These are phyloP conservation scores for Neurospora tetrasperma DNA, from an alignment of 495 filamentous ascomycete genomes.

Conservation along the genomic window DNA sequence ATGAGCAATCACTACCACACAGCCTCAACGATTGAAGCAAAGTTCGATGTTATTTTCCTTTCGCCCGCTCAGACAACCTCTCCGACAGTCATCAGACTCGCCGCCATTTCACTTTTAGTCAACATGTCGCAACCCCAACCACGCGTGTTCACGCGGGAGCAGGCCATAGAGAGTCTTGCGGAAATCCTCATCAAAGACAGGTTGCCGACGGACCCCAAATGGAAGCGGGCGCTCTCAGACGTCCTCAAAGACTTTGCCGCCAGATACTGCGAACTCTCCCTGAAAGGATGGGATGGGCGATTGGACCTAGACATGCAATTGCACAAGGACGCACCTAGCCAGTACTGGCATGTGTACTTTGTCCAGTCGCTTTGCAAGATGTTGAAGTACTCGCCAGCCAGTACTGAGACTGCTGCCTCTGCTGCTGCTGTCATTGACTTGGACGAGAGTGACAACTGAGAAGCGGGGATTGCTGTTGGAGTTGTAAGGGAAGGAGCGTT, in stretches of 20 bases:
- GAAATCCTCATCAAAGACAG: neutral
- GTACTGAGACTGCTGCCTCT: neutral
- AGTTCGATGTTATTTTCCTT: too few relatives aligned
- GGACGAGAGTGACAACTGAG: neutral
- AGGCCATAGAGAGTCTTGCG: neutral
- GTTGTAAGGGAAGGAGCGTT: neutral
- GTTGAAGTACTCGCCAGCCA: neutral
- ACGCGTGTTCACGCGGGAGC: neutral
- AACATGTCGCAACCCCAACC: neutral
- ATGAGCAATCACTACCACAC: too few relatives aligned
- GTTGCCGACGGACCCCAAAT: fast-evolving
- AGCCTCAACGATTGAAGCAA: too few relatives aligned
- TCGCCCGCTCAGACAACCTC: too few relatives aligned
- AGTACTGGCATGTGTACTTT: neutral
- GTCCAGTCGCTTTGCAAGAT: neutral
- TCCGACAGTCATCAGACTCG: too few relatives aligned
- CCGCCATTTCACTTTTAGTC: too few relatives aligned
- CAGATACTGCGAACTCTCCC: neutral
- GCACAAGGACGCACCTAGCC: neutral
- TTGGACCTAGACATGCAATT: too few relatives aligned
- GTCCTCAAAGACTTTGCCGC: neutral
- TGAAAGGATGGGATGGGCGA: neutral
- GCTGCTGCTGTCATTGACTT: neutral
- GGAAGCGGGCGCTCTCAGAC: neutral
- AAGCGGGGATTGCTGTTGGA: neutral